Evolutionary conservation across 169 alveolate genomes (phyloP), one percentile per base, ranked within the genome.

Genomic region (Perkinsus marinus): DNA sequence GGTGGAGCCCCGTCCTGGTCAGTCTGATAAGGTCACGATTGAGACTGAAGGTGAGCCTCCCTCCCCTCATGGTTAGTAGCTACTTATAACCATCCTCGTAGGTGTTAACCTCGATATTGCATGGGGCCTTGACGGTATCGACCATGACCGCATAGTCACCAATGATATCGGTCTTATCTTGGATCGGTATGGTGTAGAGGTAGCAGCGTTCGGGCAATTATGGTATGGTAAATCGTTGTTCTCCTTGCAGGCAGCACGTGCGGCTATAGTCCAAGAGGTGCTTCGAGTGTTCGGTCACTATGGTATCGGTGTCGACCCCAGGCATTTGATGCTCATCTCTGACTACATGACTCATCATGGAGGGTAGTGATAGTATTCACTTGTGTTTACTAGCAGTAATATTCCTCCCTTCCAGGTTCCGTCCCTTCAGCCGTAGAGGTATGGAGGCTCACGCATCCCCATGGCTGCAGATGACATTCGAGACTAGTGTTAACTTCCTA

Each of bases 291-390:
- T 99, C 95, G 96, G 97, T 41, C 99, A 97, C 46, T 99, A 99
- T 96, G 99, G 99, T 26, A 98, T 99, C 91, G 95, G 95, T 41
- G 99, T 98, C 39, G 98, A 99, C 96, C 97, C 96, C 92, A 95
- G 99, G 68, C 99, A 99, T 93, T 95, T 99, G 93, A 96, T 98
- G 43, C 95, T 99, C 93, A 97, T 99, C 46, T 98, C 99, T 90
- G 99, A 99, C 94, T 98, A 96, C 93, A 97, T 99, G 97, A 99
- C 99, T 2, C 97, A 96, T 92, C 96, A 97, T 91, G 99, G 99
- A 38, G 94, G 94, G 90, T 96, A 96, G 90, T 91, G 13, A n/a
- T n/a, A n/a, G n/a, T n/a, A n/a, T n/a, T n/a, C n/a, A n/a, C n/a
- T n/a, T n/a, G n/a, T n/a, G n/a, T n/a, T n/a, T n/a, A n/a, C n/a